phyloP scores from a whole-genome alignment of 179 eudicot species.

The Patellifolia procumbens region DNA sequence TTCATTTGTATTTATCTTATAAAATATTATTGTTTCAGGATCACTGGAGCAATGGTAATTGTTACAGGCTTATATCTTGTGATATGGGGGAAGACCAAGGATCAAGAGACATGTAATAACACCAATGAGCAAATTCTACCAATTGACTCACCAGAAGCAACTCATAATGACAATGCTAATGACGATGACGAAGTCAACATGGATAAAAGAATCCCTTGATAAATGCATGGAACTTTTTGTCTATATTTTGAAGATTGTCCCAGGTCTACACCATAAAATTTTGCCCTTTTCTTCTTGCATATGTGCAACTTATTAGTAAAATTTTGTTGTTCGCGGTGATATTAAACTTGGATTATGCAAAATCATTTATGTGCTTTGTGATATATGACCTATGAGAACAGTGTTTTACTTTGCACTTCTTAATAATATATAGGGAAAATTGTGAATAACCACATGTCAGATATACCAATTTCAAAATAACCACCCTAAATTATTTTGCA shows the following conservation, averaged over 20 bases:
- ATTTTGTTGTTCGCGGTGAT: background rate
- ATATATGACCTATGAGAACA: too few relatives aligned
- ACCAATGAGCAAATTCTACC: background rate
- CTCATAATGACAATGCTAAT: background rate
- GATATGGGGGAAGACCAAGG: slow-evolving; percentile 54
- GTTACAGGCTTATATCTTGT: slow-evolving; percentile 46
- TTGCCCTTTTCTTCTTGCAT: background rate
- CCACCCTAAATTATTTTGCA: too few relatives aligned
- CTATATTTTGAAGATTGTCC: background rate
- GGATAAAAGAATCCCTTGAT: background rate
- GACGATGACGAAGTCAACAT: background rate
- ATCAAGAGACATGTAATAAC: slow-evolving; percentile 2
- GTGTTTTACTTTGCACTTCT: too few relatives aligned
- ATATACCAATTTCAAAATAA: too few relatives aligned
- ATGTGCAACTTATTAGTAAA: background rate
- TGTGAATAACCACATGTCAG: too few relatives aligned
- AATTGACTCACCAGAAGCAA: background rate
- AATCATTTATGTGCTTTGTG: too few relatives aligned
- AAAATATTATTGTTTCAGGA: slow-evolving; percentile 25
- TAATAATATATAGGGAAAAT: too few relatives aligned
- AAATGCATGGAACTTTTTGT: background rate
- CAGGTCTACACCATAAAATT: background rate
- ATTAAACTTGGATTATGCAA: too few relatives aligned
- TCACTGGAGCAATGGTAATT: slow-evolving; percentile 44
- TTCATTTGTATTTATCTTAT: background rate